phyloP scores from a whole-genome alignment of 495 filamentous ascomycete species.

The Lindgomyces ingoldianus region DNA sequence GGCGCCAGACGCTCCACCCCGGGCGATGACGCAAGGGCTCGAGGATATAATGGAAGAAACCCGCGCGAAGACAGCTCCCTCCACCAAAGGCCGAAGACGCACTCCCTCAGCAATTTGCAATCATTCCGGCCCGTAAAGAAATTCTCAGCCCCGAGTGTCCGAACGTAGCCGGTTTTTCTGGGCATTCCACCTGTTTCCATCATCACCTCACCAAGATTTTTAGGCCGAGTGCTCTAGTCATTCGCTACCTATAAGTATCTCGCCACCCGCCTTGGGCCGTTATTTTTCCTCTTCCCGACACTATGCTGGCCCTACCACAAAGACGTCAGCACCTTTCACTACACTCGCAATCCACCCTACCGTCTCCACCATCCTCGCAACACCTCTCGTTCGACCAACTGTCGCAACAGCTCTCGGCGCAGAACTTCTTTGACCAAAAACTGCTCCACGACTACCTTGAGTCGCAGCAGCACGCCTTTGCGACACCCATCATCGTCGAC shows the following conservation, averaged over 20 bases:
- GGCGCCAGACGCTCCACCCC: background rate
- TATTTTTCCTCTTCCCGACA: constrained; percentile 22
- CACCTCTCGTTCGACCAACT: constrained; percentile 27
- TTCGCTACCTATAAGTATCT: constrained; percentile 34
- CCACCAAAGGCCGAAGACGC: constrained; percentile 15
- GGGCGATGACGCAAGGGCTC: background rate
- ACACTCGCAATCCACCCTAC: constrained; percentile 19
- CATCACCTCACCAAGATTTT: constrained; percentile 34
- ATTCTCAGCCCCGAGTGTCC: constrained; percentile 21
- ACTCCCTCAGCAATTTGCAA: constrained; percentile 37
- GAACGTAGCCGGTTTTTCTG: constrained; percentile 16
- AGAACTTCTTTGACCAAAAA: constrained; percentile 26
- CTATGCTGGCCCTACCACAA: constrained; percentile 34
- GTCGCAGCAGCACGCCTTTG: constrained; percentile 32
- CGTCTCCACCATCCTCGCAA: constrained; percentile 29
- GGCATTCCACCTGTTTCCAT: constrained; percentile 34
- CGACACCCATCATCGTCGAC: constrained; percentile 16
- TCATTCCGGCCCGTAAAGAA: constrained; percentile 22
- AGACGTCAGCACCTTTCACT: constrained; percentile 34
- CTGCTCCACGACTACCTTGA: constrained; percentile 36
- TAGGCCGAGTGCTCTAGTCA: constrained; percentile 14
- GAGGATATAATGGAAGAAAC: background rate
- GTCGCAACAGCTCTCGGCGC: constrained; percentile 23
- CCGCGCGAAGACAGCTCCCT: constrained; percentile 2
- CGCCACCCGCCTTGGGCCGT: constrained; percentile 35